Base-by-base conservation (phyloP, 805 yeast genomes). In the Torulaspora franciscae region DNA sequence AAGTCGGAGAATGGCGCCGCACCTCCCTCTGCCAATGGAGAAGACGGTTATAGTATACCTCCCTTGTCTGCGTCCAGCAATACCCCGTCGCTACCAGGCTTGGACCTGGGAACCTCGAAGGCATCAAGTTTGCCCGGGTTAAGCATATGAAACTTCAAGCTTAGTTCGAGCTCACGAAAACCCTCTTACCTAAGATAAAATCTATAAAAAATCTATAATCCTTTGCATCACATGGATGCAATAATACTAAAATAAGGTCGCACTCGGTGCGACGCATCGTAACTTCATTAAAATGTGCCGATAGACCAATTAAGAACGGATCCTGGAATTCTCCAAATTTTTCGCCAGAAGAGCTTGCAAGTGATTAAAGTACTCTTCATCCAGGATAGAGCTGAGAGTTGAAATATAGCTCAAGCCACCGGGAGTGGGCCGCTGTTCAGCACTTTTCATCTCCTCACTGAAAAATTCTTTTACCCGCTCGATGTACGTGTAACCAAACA, bases 1-100 rank as follows among this genome's bases (percentile, higher is more conserved):
- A 64, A 64, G 35, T 53, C 62, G 24, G 66, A 62, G 41, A 56
- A 58, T 47, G 68, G 68, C 34, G 62, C 63, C 7, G 66, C 68
- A 5, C 60, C 62, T 15, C 68, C 68, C 3, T 50, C 57, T 9
- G 37, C 45, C 28, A 45, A 43, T 25, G 46, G 49, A 2, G 34
- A 40, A 5, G 52, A 48, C 8, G 40, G 42, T 7, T 32, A 41
- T 15, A 34, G 36, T 15, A 7, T 42, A 23, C 43, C 45, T 8
- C 32, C 42, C 3, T 11, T 29, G 32, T 39, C 42, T 4, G 28
- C 46, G 1, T 34, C 46, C 17, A 30, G 43, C 10, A 46, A 29
- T 24, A 25, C 28, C 5, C 22, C 37, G n/a, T 33, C 32, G 5
- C 39, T 53, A 19, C 54, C 57, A 6, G 57, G 56, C 10, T 34